Percentiles rank a stretch among this genome's conserved stretches.
These are phyloP conservation scores for Neurospora sp. DNA, from an alignment of 495 filamentous ascomycete species.

Conservation along the genomic window DNA sequence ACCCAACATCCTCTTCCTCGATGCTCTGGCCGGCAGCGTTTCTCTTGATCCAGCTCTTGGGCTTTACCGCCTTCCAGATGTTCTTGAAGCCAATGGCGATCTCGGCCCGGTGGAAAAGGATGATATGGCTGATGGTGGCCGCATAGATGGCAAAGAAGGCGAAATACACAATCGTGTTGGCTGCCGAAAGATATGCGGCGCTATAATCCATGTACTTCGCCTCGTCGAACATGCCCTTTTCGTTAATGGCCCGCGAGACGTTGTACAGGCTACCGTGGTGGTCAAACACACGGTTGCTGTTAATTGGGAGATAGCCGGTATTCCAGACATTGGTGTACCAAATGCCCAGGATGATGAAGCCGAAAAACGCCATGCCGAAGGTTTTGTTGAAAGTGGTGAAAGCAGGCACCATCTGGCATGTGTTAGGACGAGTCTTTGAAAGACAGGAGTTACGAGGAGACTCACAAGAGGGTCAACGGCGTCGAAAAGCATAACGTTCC, in stretches of 20 bases:
- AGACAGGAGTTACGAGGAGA: no score
- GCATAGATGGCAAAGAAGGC: constrained; percentile 34
- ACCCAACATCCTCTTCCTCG: constrained; percentile 2
- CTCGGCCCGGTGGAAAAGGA: constrained; percentile 31
- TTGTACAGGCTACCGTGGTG: constrained; percentile 29
- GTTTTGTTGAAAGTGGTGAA: constrained; percentile 34
- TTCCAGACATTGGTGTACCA: constrained; percentile 32
- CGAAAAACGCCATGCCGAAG: constrained; percentile 19
- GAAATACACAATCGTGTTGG: constrained; percentile 24
- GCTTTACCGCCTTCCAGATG: constrained; percentile 19
- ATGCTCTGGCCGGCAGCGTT: background rate
- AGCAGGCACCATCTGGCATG: constrained; percentile 27
- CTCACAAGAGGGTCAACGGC: constrained; percentile 22
- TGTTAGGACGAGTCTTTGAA: no score
- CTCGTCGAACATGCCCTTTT: constrained; percentile 25
- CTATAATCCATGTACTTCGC: constrained; percentile 28
- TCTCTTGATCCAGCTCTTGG: background rate
- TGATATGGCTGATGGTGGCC: constrained; percentile 26
- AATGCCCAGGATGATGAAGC: constrained; percentile 22
- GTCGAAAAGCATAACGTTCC: constrained; percentile 27
- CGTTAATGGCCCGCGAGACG: constrained; percentile 24
- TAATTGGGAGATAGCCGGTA: constrained; percentile 30
- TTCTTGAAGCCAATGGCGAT: constrained; percentile 27
- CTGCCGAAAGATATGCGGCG: constrained; percentile 30
- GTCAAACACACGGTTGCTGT: constrained; percentile 29